Evolutionary conservation across 805 yeast species (phyloP), one percentile per base, ranked within the genome.

Genomic region (Ogataea parapolymorpha): DNA sequence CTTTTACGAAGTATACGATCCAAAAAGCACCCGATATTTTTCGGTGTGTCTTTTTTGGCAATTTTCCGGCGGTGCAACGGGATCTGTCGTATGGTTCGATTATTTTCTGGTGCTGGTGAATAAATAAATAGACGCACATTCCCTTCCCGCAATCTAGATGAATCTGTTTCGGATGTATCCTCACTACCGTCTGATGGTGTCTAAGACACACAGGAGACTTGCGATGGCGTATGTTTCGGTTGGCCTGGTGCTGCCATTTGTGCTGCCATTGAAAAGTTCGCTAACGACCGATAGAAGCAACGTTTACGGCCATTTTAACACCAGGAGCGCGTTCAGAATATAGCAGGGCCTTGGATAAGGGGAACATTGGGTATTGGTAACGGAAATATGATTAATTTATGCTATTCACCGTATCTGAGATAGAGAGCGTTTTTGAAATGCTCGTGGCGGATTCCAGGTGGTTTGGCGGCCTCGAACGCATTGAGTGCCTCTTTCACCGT

Each of bases 371-470:
- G 33, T 27, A 37, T 32, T 27, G 20, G 11, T 27, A 15, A 33
- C 23, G 42, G 31, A 23, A 25, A 15, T n/a, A n/a, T 8, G 13
- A 26, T 29, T 20, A 26, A 12, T 4, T 16, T 17, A 12, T 35
- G 27, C 29, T 35, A 44, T 32, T 55, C 55, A 15, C 76, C 78
- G 53, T 84, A 82, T 35, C 87, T 61, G 20, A 84, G 75, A 56
- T 82, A 79, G 31, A 85, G 66, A 22, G 82, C 87, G 59, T 83
- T 88, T 12, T 82, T 71, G 55, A 84, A 84, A 59, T 84, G 91
- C 9, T 79, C 83, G 57, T 84, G 93, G 54, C 80, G 80, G 41
- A 85, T 80, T 1, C 91, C 91, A 0, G 90, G 89, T 9, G 71
- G 65, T 51, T 84, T 74, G 3, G 86, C 79, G 0, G 32, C 49